These are phyloP conservation scores for Exophiala mesophila DNA, from an alignment of 2,329 filamentous ascomycete genomes.

Conservation along the genomic window DNA sequence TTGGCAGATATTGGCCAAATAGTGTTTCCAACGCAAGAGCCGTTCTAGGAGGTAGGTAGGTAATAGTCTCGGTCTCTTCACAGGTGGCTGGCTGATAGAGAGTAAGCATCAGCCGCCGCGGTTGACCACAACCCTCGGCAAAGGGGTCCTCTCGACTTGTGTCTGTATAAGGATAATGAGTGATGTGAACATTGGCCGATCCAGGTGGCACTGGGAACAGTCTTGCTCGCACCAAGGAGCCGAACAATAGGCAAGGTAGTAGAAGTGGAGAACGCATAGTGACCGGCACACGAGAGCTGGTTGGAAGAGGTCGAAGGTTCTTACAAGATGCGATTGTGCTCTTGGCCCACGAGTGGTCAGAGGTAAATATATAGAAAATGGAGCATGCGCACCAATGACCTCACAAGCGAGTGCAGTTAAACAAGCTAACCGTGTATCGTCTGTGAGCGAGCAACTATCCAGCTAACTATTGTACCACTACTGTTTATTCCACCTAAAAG, in stretches of 20 bases:
- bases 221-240: neutral
- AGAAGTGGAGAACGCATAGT: neutral
- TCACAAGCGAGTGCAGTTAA: neutral
- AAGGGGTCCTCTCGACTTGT: constrained; percentile 10
- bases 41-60: constrained; percentile 31
- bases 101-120: constrained; percentile 13
- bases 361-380: constrained; percentile 1
- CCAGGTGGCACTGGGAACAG: constrained; percentile 4
- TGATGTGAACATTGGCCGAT: constrained; percentile 10
- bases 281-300: neutral
- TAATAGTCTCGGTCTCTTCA: constrained; percentile 1
- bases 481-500: neutral
- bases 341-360: neutral
- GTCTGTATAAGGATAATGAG: constrained; percentile 9
- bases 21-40: constrained; percentile 24
- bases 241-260: neutral
- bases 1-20: constrained; percentile 25
- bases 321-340: neutral
- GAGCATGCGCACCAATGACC: neutral
- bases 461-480: neutral
- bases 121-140: constrained; percentile 10
- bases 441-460: neutral
- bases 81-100: constrained; percentile 14
- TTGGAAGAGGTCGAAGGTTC: neutral
- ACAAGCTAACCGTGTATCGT: neutral